Evolutionary conservation across 352 stramenopile genomes (phyloP), one percentile per base, ranked within the genome.

Genomic region (Stramenopiles sp.): DNA sequence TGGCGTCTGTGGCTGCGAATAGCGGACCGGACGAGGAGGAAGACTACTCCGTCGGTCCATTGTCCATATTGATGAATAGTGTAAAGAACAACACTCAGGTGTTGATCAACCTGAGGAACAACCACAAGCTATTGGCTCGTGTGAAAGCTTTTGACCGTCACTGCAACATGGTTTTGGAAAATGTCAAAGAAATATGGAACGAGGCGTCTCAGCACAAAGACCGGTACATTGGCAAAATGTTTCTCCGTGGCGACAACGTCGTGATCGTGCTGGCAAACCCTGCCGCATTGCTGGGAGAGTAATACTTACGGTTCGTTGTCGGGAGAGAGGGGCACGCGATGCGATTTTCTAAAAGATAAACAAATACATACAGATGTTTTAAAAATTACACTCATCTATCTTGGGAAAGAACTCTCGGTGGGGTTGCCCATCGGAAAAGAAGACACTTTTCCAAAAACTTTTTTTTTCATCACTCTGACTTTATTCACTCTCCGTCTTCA

Each of bases 121-220:
- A 99, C 84, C 96, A 99, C 86, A 99, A 99, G 82, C 85, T 99
- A 48, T 87, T 99, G 73, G 94, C 89, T 30, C 85, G 95, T 76
- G 95, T 99, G 34, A 99, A 99, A 82, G 96, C 96, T 32, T 99
- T 99, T 83, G 96, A 99, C 83, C 87, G 96, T 76, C 96, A 99
- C 81, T 99, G 95, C 87, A 99, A 99, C 87, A 97, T 99, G 86
- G 88, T 99, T 74, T 84, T 99, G 68, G 94, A 98, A 84, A 97
- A 99, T 81, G 96, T 99, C 43, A 98, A 98, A 83, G 96, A 99
- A 85, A 98, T 99, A 91, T 99, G 96, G 96, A 99, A 94, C 25
- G 96, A 99, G 86, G 89, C 12, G 12, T 12, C 43, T 18, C 12
- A 12, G 12, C 43, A 82, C 68, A 81, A 82, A 74, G 92, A 98